Evolutionary conservation across 768 basidiomycete genomes (phyloP), one percentile per base, ranked within the genome.

Genomic region (Dentipellis sp.): DNA sequence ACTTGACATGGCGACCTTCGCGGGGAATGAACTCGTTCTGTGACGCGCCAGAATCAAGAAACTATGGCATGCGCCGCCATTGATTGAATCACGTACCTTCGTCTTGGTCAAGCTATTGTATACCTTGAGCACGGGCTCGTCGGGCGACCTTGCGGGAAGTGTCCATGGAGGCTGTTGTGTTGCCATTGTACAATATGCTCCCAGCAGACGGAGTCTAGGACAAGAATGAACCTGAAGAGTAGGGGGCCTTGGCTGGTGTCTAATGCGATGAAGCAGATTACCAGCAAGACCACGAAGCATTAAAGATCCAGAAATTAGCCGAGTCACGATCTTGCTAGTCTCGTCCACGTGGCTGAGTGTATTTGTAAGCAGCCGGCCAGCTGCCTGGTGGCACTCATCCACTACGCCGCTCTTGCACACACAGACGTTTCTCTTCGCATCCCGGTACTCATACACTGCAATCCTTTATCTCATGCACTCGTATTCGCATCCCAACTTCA

Each of bases 51-150:
- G 22, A 38, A 45, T 36, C 23, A 51, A 29, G 1, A 42, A 5
- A 39, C 23, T 7, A 51, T 39, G 39, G 59, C 38, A 57, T 56
- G 57, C 39, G 23, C 14, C 9, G 21, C 48, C n/a, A 56, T 45
- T 37, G 17, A 17, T 21, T 23, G 37, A 37, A 10, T 49, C 16
- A 56, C 61, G 51, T 59, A 92, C 94, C 79, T 99, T 98, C 5
- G 83, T 82, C 61, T 83, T 81, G 38, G 95, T 97, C 62, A 98
- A 74, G 10, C 95, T 94, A 72, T 98, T 99, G 74, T 88, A 95
- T 48, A 98, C 77, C 69, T 82, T 87, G 49, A 94, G 78, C 0
- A 80, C 77, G 5, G 89, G 90, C 61, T 86, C 84, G 48, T 75
- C 71, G 7, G 70, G 66, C 23, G 64, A 66, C 35, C 78, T 81